Evolutionary conservation across 441 rosid species (phyloP), one percentile per base, ranked within the genome.

Genomic region (Jatropha multifida): DNA sequence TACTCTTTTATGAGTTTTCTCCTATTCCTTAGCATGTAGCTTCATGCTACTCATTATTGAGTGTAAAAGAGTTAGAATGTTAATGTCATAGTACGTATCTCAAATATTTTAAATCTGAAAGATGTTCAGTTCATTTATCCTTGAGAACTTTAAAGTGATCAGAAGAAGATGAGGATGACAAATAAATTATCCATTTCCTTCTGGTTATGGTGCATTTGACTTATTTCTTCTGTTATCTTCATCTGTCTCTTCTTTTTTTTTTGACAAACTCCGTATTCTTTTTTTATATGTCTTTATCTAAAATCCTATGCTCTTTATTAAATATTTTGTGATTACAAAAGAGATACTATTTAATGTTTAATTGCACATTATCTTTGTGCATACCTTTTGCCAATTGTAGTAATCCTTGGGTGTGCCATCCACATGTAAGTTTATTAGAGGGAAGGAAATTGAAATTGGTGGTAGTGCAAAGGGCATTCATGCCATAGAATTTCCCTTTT

Each of bases 401-500:
- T n/a, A 74, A 32, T 46, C 14, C 7, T 58, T 23, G 64, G 26
- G 64, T 48, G 62, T 55, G 42, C 44, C 20, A 32, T 65, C 70
- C 72, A 74, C 74, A 17, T 69, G 74, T 59, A 46, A 38, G 65
- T 67, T 71, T 71, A 15, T 64, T 10, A 62, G 65, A n/a, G 69
- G 51, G 4, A 27, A 52, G 63, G 71, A 54, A 15, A 38, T 55
- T 61, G 68, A 77, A 55, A 67, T 46, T 48, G 74, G 52, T 68
- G 17, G 65, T 69, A 60, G 78, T 66, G 76, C 62, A 23, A 32
- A 80, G 23, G 56, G 76, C 52, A 64, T 23, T 68, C 38, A 41
- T 72, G 70, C 62, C 55, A 3, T 59, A 58, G 76, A 73, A 68
- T 48, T 70, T 60, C 37, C 51, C 64, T 65, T 42, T 72, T 67